Evolutionary conservation across 2,329 filamentous ascomycete genomes (phyloP).

Genomic region (Trichoderma simmonsii): DNA sequence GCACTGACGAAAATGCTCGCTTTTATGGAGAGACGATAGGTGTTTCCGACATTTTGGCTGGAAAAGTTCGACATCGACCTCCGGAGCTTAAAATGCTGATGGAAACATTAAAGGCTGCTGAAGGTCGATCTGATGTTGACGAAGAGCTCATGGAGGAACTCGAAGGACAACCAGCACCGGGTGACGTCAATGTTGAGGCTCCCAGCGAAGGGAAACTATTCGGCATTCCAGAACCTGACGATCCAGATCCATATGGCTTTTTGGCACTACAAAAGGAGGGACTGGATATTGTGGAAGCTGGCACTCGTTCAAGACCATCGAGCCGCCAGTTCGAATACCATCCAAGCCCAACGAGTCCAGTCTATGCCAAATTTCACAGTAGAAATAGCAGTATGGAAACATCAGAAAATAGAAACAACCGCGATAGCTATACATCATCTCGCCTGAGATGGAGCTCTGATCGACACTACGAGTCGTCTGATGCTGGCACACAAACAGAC

Average conservation of each 20-base stretch:
- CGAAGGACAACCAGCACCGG: conserved; percentile 28
- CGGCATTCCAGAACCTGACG: conserved; percentile 36
- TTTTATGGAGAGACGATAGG: conserved; percentile 63
- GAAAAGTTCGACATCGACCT: conserved; percentile 40
- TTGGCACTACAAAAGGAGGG: conserved; percentile 36
- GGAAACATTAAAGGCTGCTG: conserved; percentile 39
- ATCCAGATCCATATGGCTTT: conserved; percentile 40
- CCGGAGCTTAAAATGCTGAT: conserved; percentile 37
- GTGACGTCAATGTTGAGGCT: conserved; percentile 34
- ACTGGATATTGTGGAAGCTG: conserved; percentile 36
- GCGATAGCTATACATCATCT: conserved; percentile 24
- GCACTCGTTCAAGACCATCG: conserved; percentile 33
- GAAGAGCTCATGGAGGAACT: conserved; percentile 28
- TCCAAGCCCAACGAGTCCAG: conserved; percentile 35
- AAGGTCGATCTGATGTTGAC: conserved; percentile 32
- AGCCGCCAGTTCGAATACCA: conserved; percentile 37
- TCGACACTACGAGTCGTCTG: conserved; percentile 24
- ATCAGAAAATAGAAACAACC: conserved; percentile 22
- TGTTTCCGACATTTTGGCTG: conserved; percentile 32
- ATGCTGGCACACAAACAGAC: conserved; percentile 30
- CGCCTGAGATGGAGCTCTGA: conserved; percentile 17
- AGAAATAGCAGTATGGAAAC: conserved; percentile 28
- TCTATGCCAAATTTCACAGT: conserved; percentile 35
- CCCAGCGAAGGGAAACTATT: conserved; percentile 30
- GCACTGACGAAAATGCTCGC: conserved; percentile 72